Evolutionary conservation across 202 grass and related monocot genomes (phyloP).

Genomic region (Setaria viridis): DNA sequence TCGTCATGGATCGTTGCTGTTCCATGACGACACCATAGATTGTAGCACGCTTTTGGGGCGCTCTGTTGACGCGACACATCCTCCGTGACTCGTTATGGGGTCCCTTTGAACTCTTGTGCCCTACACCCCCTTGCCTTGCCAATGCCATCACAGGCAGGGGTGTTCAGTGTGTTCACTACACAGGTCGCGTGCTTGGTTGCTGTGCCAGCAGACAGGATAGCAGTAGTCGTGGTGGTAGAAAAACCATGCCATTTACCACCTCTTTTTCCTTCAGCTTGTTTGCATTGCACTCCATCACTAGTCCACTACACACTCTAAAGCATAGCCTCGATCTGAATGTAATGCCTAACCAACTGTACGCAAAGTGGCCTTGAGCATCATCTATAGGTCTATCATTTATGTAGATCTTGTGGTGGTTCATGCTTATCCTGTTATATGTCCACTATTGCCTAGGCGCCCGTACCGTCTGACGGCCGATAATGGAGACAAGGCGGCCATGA

Average conservation of each 20-base stretch:
- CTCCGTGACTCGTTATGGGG: constrained; percentile 16
- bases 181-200: background rate
- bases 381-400: background rate
- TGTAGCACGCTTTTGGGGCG: constrained; percentile 28
- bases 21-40: background rate
- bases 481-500: constrained; percentile 49
- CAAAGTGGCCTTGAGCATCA: background rate
- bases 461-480: constrained; percentile 14
- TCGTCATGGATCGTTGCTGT: constrained; percentile 6
- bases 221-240: background rate
- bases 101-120: constrained; percentile 11
- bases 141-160: constrained; percentile 7
- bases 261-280: background rate
- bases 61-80: constrained; percentile 20
- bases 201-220: background rate
- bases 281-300: background rate
- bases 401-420: background rate
- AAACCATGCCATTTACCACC: background rate
- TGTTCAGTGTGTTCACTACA: background rate
- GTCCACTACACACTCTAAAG: background rate
- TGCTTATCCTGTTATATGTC: constrained; percentile 34
- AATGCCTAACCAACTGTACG: background rate
- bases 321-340: background rate
- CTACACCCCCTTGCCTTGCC: background rate
- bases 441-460: constrained; percentile 30